Evolutionary conservation across 306 rosid species (phyloP).

Genomic region (Lathyrus sativus): DNA sequence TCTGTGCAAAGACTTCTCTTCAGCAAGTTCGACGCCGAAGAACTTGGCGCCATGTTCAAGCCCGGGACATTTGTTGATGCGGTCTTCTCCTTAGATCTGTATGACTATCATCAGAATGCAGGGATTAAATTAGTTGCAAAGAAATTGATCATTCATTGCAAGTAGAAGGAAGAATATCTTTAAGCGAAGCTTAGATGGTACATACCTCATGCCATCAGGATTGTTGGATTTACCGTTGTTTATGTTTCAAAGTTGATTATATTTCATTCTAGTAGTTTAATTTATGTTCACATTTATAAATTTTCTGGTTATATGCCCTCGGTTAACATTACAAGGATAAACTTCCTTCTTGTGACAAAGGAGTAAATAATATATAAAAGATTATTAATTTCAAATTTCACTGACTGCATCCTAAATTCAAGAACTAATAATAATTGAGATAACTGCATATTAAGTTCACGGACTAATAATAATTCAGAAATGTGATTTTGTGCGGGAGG

Average conservation of each 20-base stretch:
- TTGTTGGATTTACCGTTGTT: slow-evolving; percentile 35
- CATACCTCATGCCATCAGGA: slow-evolving; percentile 30
- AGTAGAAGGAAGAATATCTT: slow-evolving; percentile 35
- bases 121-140: slow-evolving; percentile 84
- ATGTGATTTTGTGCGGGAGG: no score
- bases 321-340: slow-evolving; percentile 3
- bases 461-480: no score
- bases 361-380: neutral
- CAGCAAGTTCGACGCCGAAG: slow-evolving; percentile 72
- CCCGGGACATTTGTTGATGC: slow-evolving; percentile 76
- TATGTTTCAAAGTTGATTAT: slow-evolving; percentile 36
- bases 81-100: slow-evolving; percentile 74
- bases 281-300: slow-evolving; percentile 28
- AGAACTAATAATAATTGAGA: no score
- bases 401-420: no score
- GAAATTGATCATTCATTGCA: slow-evolving; percentile 70
- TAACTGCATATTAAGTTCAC: no score
- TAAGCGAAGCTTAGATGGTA: slow-evolving; percentile 29
- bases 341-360: neutral
- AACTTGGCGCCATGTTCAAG: slow-evolving; percentile 61
- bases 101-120: slow-evolving; percentile 82
- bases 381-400: slow-evolving; percentile 5
- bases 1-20: slow-evolving; percentile 60
- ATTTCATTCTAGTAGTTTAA: slow-evolving; percentile 36
- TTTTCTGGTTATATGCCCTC: slow-evolving; percentile 24